Base-by-base conservation (phyloP, 164 flowering plant genomes). In the Magnolia officinalis region DNA sequence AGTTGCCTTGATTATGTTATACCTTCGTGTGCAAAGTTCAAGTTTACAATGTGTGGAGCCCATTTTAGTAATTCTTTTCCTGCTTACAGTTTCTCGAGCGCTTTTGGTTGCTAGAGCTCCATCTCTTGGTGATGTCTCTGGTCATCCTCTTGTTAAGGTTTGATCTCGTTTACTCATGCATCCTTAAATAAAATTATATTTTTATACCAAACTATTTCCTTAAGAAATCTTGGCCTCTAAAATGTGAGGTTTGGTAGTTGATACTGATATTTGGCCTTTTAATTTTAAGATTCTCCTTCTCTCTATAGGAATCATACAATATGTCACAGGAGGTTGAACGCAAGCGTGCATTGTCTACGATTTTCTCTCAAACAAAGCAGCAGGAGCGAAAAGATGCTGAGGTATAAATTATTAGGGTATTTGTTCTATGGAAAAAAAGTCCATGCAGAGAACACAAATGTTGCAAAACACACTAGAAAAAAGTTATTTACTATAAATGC, bases 301-400 rank as follows among this genome's bases (percentile, higher is more conserved):
- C 72, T 26, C 23, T 83, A 21, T 78, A 96, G 99, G 98, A 94
- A 50, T 88, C 93, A 6, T 94, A 92, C 82, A 89, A 94, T 76
- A 72, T 82, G 55, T 63, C 89, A 58, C 96, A 89, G 76, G 99
- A 96, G 81, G 85, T 77, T 79, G 99, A 96, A 74, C 90, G 99
- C 75, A 96, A 92, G 79, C 97, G 96, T 78, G 95, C 97, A 70
- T 82, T 96, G 81, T 90, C 93, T 26, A 87, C 90, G 92, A 80
- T 96, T 67, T 90, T 92, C 29, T 94, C 97, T 50, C 98, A 90
- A 71, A 89, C 98, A 81, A 96, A 91, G 82, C 94, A 88, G 20
- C 98, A 92, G 84, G 99, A 94, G 80, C 84, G 92, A 45, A 96
- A 87, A 84, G 96, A 92, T 84, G 88, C 89, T 74, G 97, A 92